phyloP scores from a whole-genome alignment of 805 yeast species.

The Aciculoconidium aculeatum region DNA sequence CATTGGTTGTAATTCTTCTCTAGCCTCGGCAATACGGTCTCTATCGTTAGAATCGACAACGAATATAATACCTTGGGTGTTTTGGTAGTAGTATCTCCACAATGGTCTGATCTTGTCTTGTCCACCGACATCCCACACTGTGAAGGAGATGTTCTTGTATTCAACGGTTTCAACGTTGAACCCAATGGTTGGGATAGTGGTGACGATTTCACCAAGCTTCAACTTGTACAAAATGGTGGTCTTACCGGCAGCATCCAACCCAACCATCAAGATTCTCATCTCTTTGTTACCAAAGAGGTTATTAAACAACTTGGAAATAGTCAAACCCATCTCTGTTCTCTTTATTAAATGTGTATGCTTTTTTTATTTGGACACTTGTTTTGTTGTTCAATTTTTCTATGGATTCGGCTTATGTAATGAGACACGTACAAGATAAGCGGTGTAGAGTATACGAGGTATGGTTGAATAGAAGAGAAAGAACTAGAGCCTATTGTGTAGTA shows the following conservation, averaged over 20 bases:
- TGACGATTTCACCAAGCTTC: conserved; percentile 38
- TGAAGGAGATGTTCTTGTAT: conserved; percentile 37
- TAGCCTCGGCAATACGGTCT: conserved; percentile 38
- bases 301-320: conserved; percentile 34
- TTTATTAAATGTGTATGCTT: conserved; percentile 1
- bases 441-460: too few species aligned
- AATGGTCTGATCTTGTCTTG: conserved; percentile 39
- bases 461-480: too few species aligned
- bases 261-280: conserved; percentile 41
- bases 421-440: too few species aligned
- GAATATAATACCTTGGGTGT: conserved; percentile 38
- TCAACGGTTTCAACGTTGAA: conserved; percentile 40
- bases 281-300: conserved; percentile 39
- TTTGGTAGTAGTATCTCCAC: conserved; percentile 41
- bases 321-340: conserved; percentile 28
- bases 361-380: not conserved
- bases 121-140: conserved; percentile 43
- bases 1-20: conserved; percentile 40
- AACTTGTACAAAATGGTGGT: conserved; percentile 40
- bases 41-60: conserved; percentile 40
- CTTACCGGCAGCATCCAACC: conserved; percentile 41
- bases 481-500: too few species aligned
- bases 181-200: conserved; percentile 39
- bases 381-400: too few species aligned
- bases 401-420: too few species aligned